Percentiles rank a stretch among this genome's conserved stretches.
Evolutionary conservation across 2,329 filamentous ascomycete genomes (phyloP).

Genomic region (Triangularia verruculosa): DNA sequence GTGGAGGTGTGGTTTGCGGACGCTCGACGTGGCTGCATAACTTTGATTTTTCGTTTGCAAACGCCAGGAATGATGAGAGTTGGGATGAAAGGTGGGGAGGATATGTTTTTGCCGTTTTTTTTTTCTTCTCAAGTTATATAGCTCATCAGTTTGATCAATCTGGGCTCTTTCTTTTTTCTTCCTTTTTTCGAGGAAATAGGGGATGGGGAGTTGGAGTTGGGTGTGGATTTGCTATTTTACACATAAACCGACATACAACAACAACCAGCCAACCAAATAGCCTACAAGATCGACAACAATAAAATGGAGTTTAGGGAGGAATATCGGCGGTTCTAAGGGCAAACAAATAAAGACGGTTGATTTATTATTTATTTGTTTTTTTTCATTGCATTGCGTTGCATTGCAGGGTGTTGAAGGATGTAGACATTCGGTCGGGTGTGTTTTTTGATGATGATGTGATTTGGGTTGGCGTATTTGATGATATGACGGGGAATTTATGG

Average conservation of each 20-base stretch:
- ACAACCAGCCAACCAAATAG: background rate
- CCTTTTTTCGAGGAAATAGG: background rate
- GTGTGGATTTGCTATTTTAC: background rate
- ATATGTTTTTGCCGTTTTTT: background rate
- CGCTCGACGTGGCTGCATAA: background rate
- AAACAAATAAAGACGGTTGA: background rate
- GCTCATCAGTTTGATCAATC: background rate
- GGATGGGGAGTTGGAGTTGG: background rate
- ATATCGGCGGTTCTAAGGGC: background rate
- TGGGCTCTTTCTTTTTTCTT: background rate
- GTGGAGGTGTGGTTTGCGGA: background rate
- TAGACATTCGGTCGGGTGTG: background rate
- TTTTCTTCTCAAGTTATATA: background rate
- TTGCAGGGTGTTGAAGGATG: background rate
- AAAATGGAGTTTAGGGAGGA: background rate
- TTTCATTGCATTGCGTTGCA: no score
- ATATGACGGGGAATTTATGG: background rate
- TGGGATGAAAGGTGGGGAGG: background rate
- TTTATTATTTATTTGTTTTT: background rate
- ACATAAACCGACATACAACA: background rate
- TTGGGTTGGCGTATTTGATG: background rate
- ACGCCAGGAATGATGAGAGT: background rate
- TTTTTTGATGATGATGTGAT: background rate
- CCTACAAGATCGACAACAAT: background rate
- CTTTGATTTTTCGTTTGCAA: background rate